Evolutionary conservation across 2,329 filamentous ascomycete species (phyloP).

Genomic region (Sarocladium kiliense): DNA sequence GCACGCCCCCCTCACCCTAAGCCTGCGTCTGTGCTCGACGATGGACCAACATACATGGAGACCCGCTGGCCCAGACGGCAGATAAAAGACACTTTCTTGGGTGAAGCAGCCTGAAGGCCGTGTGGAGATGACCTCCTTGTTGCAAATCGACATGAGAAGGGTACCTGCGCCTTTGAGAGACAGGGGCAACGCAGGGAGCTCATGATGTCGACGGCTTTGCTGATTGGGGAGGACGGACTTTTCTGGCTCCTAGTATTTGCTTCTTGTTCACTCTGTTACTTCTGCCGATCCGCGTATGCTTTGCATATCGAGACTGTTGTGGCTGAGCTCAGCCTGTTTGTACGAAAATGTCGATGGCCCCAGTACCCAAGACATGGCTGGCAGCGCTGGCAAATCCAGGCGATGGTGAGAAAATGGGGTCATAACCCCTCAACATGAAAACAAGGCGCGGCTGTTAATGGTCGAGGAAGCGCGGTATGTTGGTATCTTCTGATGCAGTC

Average conservation of each 20-base stretch:
- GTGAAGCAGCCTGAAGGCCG: background rate
- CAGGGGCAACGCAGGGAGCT: conserved; percentile 8
- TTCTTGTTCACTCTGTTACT: background rate
- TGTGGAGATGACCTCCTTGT: background rate
- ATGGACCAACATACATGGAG: conserved; percentile 8
- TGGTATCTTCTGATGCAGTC: background rate
- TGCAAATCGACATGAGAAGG: conserved; percentile 10
- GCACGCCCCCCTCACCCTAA: background rate
- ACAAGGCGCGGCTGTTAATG: background rate
- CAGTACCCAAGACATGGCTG: conserved; percentile 5
- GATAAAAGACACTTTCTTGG: background rate
- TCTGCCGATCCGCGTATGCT: conserved; percentile 8
- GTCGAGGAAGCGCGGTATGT: background rate
- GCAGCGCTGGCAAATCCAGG: background rate
- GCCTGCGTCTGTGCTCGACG: conserved; percentile 1
- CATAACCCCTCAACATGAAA: background rate
- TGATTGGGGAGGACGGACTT: background rate
- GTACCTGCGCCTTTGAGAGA: conserved; percentile 13
- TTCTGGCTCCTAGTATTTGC: background rate
- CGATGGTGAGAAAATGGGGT: background rate
- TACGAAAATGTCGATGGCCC: background rate
- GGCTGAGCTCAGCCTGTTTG: background rate
- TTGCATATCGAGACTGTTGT: conserved; percentile 4
- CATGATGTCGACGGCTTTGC: conserved; percentile 3
- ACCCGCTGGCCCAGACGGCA: conserved; percentile 1